Conservation (phyloP, 1,284 basidiomycete species). For the Irpex rosettiformis region DNA sequence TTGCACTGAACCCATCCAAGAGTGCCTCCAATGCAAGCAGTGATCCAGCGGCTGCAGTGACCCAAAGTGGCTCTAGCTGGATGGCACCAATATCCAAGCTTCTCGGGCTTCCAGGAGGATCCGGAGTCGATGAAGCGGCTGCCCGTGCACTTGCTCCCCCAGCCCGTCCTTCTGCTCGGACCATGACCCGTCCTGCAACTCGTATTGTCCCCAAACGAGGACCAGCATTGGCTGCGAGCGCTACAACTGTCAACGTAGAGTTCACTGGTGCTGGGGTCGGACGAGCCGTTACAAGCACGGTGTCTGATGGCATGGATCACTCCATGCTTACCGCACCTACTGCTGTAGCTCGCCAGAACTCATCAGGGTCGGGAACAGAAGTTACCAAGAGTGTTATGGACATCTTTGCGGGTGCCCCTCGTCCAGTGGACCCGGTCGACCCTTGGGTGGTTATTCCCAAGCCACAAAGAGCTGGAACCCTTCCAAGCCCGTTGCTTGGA, state of each 20-base stretch:
- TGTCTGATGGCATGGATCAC: constrained; percentile 19
- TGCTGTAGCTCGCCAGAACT: constrained; percentile 2
- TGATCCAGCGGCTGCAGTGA: constrained; percentile 26
- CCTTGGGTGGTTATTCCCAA: constrained; percentile 67
- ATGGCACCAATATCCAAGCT: constrained; percentile 82
- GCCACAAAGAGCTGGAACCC: constrained; percentile 17
- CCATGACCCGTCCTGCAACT: constrained; percentile 26
- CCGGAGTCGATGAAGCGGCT: constrained; percentile 18
- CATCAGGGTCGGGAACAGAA: constrained; percentile 13
- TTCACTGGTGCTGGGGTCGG: constrained; percentile 79
- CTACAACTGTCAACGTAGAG: constrained; percentile 91
- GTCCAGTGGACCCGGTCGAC: constrained; percentile 37
- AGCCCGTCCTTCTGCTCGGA: constrained; percentile 21
- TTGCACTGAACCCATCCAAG: constrained; percentile 62
- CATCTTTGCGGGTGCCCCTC: constrained; percentile 83
- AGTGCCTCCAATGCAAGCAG: constrained; percentile 36
- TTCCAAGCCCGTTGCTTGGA: constrained; percentile 13
- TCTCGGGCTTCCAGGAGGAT: constrained; percentile 40
- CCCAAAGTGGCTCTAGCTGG: constrained; percentile 52
- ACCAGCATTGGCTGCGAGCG: constrained; percentile 79
- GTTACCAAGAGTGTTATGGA: constrained; percentile 50
- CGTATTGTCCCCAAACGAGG: constrained; percentile 70
- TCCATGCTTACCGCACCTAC: constrained; percentile 3
- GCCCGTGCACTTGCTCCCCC: constrained; percentile 27
- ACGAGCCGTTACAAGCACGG: constrained; percentile 64